A percentile compares a stretch with the other conserved stretches of the same genome.
phyloP scores from a whole-genome alignment of 2,329 filamentous ascomycete species.

The Fusarium fujikuroi region DNA sequence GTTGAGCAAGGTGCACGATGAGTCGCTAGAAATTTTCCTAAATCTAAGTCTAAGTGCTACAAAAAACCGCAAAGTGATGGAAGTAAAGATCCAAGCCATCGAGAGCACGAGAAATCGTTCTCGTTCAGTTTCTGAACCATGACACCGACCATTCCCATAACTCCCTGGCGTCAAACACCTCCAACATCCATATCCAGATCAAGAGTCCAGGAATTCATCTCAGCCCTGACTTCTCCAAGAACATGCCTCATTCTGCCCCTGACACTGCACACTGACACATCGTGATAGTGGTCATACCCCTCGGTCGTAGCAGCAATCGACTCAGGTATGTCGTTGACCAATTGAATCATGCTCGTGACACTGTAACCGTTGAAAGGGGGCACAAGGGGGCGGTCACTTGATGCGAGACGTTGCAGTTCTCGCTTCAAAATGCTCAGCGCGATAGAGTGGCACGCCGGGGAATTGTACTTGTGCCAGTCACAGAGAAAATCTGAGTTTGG shows the following conservation, averaged over 20 bases:
- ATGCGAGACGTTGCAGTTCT: neutral
- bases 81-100: no score
- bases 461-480: neutral
- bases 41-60: no score
- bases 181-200: neutral
- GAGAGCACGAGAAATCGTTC: neutral
- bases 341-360: fast-evolving
- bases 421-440: neutral
- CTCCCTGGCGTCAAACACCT: neutral
- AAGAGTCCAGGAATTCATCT: neutral
- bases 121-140: fast-evolving
- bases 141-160: neutral
- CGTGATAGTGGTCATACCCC: neutral
- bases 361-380: neutral
- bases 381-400: fast-evolving
- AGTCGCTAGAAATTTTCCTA: no score
- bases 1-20: no score
- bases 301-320: neutral
- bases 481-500: neutral
- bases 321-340: neutral
- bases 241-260: neutral
- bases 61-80: no score
- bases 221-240: neutral
- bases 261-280: neutral
- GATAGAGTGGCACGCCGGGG: neutral